Evolutionary conservation across 2,329 filamentous ascomycete species (phyloP).

Genomic region (Ceratocystis harringtonii): DNA sequence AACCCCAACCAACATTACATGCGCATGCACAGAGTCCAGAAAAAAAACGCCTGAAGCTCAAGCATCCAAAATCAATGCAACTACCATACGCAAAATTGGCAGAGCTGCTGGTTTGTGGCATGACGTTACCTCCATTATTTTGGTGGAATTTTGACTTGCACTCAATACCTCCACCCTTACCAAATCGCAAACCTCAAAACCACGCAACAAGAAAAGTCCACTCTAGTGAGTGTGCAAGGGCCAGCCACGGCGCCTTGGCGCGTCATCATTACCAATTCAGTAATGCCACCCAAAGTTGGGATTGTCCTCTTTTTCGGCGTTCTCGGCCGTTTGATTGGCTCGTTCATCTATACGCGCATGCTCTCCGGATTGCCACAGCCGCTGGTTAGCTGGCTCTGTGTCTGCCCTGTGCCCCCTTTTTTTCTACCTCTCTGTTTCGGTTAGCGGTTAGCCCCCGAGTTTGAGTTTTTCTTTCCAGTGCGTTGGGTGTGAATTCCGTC

Average conservation of each 20-base stretch:
- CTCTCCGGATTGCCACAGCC: slow-evolving; percentile 8
- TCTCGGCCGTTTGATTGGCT: slow-evolving; percentile 12
- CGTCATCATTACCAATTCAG: background rate
- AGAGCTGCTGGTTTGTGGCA: background rate
- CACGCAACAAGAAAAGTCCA: background rate
- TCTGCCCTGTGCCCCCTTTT: background rate
- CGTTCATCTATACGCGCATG: background rate
- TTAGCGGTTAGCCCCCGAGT: background rate
- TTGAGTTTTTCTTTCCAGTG: background rate
- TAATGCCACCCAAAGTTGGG: background rate
- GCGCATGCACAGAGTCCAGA: background rate
- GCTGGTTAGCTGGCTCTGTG: background rate
- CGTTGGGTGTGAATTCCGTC: background rate
- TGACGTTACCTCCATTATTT: background rate
- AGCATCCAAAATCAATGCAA: background rate
- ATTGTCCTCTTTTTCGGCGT: slow-evolving; percentile 3
- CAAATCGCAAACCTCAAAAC: background rate
- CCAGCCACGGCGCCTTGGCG: background rate
- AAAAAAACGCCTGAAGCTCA: background rate
- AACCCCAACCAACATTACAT: background rate
- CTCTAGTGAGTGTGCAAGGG: background rate
- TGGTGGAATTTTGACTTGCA: background rate
- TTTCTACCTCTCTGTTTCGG: background rate
- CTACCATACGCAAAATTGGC: background rate
- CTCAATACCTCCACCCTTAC: background rate